Evolutionary conservation across 2,329 filamentous ascomycete species (phyloP), one percentile per base, ranked within the genome.

Genomic region (Alternaria atra): DNA sequence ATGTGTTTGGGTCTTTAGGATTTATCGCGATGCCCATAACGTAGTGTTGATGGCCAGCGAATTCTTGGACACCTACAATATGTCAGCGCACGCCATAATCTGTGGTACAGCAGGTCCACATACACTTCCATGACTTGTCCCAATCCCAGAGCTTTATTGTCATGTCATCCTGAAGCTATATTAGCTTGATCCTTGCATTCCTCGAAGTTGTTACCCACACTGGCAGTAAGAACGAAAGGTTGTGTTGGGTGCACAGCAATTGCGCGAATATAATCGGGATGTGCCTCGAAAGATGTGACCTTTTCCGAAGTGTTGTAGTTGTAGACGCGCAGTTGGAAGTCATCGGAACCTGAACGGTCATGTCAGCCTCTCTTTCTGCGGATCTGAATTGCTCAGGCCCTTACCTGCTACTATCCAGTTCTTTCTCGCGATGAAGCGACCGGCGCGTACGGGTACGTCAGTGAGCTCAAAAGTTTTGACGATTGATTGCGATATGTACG

Each of bases 271-370:
- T 99, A 99, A 81, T 99, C 95, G 63, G 95, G 95, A 79, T 99
- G 95, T 52, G 94, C 94, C 83, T 98, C 94, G 80, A 97, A 98
- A 15, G 92, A 92, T 55, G 93, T 94, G 75, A 98, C 95, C 87
- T 97, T 98, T 82, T 99, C 95, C 62, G 93, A 97, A 55, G 95
- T 99, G 83, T 99, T 98, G 87, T 98, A 99, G 84, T 99, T 98
- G 87, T 97, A 97, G 6, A 78, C 77, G 56, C 94, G 91, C 63
- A 91, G 79, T 75, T 90, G 87, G 83, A 96, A 99, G 83, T 97
- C 93, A 83, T 97, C 92, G 70, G 91, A 94, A 60, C 76, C 76
- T 78, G 60, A n/a, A 39, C 64, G 52, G 50, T 43, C 52, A 55
- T 40, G 69, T 77, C 70, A 77, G 65, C 58, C 44, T 53, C 40